These are phyloP conservation scores for Aspergillus aculeatinus DNA, from an alignment of 2,329 filamentous ascomycete species.

Conservation along the genomic window DNA sequence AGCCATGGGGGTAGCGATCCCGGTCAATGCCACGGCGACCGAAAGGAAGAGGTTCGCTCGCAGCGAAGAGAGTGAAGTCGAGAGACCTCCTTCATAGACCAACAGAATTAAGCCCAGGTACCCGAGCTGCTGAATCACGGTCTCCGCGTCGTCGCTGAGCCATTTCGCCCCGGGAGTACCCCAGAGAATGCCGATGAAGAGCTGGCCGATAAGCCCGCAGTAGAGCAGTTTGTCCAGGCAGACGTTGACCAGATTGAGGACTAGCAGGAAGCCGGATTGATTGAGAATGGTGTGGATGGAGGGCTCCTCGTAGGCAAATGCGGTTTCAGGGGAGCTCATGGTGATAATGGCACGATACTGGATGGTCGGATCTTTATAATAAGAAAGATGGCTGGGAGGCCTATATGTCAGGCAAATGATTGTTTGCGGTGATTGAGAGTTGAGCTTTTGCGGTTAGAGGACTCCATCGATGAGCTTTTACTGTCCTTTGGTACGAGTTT, in stretches of 20 bases:
- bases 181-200: slow-evolving; percentile 69
- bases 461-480: neutral
- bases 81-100: slow-evolving; percentile 63
- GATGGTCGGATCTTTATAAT: too few species aligned
- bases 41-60: slow-evolving; percentile 63
- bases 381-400: too few species aligned
- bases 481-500: neutral
- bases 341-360: too few species aligned
- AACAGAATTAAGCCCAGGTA: slow-evolving; percentile 72
- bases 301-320: slow-evolving; percentile 63
- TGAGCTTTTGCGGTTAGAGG: neutral
- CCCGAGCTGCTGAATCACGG: slow-evolving; percentile 62
- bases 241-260: slow-evolving; percentile 60
- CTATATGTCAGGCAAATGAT: neutral
- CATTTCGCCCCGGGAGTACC: slow-evolving; percentile 65
- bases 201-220: slow-evolving; percentile 70
- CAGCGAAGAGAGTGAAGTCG: slow-evolving; percentile 48
- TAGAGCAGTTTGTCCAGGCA: slow-evolving; percentile 61
- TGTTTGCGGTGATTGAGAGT: neutral
- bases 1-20: slow-evolving; percentile 63
- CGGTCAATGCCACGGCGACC: slow-evolving; percentile 62
- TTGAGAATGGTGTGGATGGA: slow-evolving; percentile 59
- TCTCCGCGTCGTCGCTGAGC: slow-evolving; percentile 55
- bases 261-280: slow-evolving; percentile 61
- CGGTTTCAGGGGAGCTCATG: slow-evolving; percentile 15